Evolutionary conservation across 1,284 basidiomycete genomes (phyloP).

Genomic region (Ustilago lituana): DNA sequence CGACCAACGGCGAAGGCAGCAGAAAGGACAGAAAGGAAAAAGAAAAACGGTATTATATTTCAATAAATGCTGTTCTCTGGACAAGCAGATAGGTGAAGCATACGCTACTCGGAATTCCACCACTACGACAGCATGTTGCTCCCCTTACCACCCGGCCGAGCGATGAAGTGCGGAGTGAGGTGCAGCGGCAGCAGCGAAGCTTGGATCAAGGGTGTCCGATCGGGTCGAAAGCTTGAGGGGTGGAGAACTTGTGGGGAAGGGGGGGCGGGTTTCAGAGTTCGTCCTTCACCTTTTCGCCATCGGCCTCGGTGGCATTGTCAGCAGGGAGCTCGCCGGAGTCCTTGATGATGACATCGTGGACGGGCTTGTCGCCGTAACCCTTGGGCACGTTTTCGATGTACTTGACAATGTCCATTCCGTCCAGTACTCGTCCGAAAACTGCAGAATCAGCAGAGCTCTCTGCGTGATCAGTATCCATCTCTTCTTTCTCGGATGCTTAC

Average conservation of each 20-base stretch:
- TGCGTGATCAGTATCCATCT: too few relatives aligned
- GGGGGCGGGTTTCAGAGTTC: constrained; percentile 50
- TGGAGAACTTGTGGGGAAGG: background rate
- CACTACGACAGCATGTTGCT: background rate
- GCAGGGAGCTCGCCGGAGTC: constrained; percentile 56
- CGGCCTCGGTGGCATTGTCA: too few relatives aligned
- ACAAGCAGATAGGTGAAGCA: too few relatives aligned
- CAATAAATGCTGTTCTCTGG: constrained; percentile 24
- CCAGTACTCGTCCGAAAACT: constrained; percentile 63
- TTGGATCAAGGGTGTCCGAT: too few relatives aligned
- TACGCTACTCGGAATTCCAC: background rate
- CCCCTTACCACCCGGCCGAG: too few relatives aligned
- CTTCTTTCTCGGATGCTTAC: too few relatives aligned
- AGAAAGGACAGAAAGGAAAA: constrained; percentile 1
- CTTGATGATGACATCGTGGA: constrained; percentile 51
- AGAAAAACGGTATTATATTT: constrained; percentile 16
- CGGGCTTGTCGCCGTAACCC: constrained; percentile 55
- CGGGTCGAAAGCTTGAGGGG: background rate
- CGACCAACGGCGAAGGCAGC: background rate
- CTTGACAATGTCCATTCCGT: constrained; percentile 63
- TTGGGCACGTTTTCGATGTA: constrained; percentile 61
- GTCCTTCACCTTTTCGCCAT: constrained; percentile 52
- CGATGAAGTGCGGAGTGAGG: too few relatives aligned
- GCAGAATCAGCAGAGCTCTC: too few relatives aligned
- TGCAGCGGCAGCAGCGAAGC: background rate